A percentile compares a stretch with the other conserved stretches of the same genome.
Conservation (phyloP, 2,329 filamentous ascomycete genomes). For the Hypoxylon sp. region DNA sequence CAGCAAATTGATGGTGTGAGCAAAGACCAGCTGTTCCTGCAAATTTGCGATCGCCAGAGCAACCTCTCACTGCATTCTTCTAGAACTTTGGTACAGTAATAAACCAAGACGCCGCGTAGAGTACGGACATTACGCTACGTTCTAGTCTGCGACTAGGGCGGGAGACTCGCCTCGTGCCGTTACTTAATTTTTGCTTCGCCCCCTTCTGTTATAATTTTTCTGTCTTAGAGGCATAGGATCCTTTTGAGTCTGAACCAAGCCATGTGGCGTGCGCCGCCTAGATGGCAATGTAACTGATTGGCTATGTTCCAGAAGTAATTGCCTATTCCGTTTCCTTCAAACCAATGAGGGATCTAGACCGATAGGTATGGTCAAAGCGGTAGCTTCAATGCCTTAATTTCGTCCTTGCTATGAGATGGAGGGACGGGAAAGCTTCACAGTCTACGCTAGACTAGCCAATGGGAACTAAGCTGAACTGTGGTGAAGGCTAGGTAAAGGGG, state of each 20-base stretch:
- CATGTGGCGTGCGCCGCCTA: conserved; percentile 25
- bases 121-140: conserved; percentile 22
- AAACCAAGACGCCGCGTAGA: conserved; percentile 9
- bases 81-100: background rate
- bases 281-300: conserved; percentile 23
- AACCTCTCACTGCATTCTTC: conserved; percentile 6
- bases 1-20: conserved; percentile 4
- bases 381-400: conserved; percentile 9
- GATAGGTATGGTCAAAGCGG: conserved; percentile 12
- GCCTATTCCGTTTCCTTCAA: conserved; percentile 9
- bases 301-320: conserved; percentile 21
- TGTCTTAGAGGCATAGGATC: conserved; percentile 3
- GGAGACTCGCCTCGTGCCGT: conserved; percentile 29
- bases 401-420: conserved; percentile 8
- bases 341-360: conserved; percentile 9
- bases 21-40: conserved; percentile 32
- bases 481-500: conserved; percentile 1
- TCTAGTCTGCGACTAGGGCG: conserved; percentile 22
- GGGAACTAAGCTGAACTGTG: conserved; percentile 9
- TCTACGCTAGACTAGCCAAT: conserved; percentile 17
- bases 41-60: conserved; percentile 24
- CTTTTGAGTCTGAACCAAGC: conserved; percentile 22
- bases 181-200: conserved; percentile 20
- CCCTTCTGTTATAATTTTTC: conserved; percentile 10
- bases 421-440: conserved; percentile 11